phyloP scores from a whole-genome alignment of 1,284 basidiomycete genomes.

The Athelia sp. region DNA sequence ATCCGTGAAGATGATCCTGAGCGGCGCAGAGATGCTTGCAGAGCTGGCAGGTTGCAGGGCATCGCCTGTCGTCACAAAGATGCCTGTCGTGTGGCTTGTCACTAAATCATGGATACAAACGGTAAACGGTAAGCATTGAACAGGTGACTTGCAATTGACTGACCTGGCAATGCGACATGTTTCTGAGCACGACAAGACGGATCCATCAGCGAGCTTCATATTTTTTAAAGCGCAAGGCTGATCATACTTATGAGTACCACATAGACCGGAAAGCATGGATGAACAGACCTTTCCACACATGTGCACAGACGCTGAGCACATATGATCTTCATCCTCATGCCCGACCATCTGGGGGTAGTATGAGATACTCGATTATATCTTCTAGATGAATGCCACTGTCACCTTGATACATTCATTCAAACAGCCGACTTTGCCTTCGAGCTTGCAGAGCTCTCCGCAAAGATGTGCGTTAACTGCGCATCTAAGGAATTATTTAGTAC shows the following conservation, averaged over 20 bases:
- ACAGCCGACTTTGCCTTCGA: slow-evolving; percentile 42
- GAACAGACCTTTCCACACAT: slow-evolving; percentile 46
- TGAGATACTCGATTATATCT: neutral
- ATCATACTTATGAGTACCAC: neutral
- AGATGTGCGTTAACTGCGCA: slow-evolving; percentile 45
- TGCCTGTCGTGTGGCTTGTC: slow-evolving; percentile 41
- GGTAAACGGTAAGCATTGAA: neutral
- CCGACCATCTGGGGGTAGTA: slow-evolving; percentile 28
- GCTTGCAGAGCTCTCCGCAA: slow-evolving; percentile 42
- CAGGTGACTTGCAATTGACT: slow-evolving; percentile 6
- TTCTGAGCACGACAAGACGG: slow-evolving; percentile 34
- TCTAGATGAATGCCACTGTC: neutral
- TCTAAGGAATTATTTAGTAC: slow-evolving; percentile 20
- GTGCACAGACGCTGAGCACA: slow-evolving; percentile 48
- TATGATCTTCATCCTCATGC: slow-evolving; percentile 41
- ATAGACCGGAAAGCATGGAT: neutral
- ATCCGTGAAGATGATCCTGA: slow-evolving; percentile 48
- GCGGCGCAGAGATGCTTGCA: slow-evolving; percentile 48
- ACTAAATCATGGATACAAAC: slow-evolving; percentile 22
- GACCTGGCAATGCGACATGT: slow-evolving; percentile 41
- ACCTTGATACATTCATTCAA: slow-evolving; percentile 46
- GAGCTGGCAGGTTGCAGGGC: slow-evolving; percentile 47
- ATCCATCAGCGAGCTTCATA: slow-evolving; percentile 26
- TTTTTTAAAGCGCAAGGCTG: slow-evolving; percentile 42
- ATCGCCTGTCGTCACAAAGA: slow-evolving; percentile 43